A percentile compares a stretch with the other conserved stretches of the same genome.
These are phyloP conservation scores for Chlamydomonas reinhardtii DNA, from an alignment of 163 green algal genomes.

Conservation along the genomic window DNA sequence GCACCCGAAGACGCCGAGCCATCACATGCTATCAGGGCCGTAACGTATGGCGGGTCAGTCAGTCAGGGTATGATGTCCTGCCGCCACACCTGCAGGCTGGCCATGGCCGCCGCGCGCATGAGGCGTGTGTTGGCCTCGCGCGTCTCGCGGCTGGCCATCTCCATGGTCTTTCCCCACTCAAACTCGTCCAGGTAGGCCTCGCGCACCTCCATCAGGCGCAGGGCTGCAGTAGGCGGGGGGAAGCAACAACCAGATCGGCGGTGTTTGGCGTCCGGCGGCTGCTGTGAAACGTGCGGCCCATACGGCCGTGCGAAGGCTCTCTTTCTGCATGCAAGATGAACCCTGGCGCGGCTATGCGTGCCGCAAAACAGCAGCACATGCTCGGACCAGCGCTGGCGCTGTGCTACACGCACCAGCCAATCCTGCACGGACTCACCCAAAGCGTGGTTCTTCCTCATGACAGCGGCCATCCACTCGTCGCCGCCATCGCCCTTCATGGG, in stretches of 20 bases:
- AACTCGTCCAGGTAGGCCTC: conserved; percentile 50
- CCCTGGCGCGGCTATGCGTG: too few relatives aligned
- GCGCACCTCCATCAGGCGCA: conserved; percentile 46
- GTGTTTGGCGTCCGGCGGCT: too few relatives aligned
- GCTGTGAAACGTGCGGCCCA: too few relatives aligned
- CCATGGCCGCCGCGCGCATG: conserved; percentile 43
- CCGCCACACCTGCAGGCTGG: neutral
- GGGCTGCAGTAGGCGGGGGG: neutral
- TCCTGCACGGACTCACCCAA: neutral
- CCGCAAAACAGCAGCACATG: too few relatives aligned
- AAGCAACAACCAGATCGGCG: too few relatives aligned
- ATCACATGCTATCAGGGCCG: too few relatives aligned
- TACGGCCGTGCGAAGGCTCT: too few relatives aligned
- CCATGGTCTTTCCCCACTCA: conserved; percentile 3
- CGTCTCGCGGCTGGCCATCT: conserved; percentile 28
- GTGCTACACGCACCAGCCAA: too few relatives aligned
- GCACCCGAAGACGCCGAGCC: too few relatives aligned
- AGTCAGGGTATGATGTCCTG: too few relatives aligned
- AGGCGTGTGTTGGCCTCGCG: conserved; percentile 30
- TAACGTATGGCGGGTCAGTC: too few relatives aligned
- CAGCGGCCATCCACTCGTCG: conserved; percentile 28
- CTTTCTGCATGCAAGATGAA: neutral
- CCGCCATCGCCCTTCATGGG: conserved; percentile 49
- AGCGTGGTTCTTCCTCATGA: conserved; percentile 46
- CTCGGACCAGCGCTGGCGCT: too few relatives aligned